phyloP scores from a whole-genome alignment of 2,329 filamentous ascomycete species.

The Phyllosticta capitalensis region DNA sequence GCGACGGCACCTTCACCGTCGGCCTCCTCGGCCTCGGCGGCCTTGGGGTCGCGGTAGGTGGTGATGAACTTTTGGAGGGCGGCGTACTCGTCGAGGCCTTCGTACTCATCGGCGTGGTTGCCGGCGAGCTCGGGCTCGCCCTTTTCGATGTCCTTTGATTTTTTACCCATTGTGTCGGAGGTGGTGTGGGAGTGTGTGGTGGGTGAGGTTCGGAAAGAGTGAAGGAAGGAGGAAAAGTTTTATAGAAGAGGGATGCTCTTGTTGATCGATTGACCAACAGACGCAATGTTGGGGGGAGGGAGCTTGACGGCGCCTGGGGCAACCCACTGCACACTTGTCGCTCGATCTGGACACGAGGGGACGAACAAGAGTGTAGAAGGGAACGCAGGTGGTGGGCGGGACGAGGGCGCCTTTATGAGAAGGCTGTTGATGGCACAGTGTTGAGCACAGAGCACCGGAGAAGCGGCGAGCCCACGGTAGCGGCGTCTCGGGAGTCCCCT shows the following conservation, averaged over 20 bases:
- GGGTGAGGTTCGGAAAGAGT: background rate
- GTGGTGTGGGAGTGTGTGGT: background rate
- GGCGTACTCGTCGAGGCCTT: conserved; percentile 53
- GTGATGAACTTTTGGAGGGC: conserved; percentile 59
- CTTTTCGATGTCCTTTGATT: conserved; percentile 8
- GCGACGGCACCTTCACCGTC: conserved; percentile 32
- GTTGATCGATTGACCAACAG: conserved; percentile 1
- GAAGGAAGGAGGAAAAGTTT: background rate
- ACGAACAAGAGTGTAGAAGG: conserved; percentile 11
- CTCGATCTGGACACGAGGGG: conserved; percentile 11
- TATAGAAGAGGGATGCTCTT: background rate
- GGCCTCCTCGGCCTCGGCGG: conserved; percentile 27
- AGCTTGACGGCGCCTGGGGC: conserved; percentile 8
- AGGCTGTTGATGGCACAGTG: conserved; percentile 1
- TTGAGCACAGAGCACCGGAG: conserved; percentile 1
- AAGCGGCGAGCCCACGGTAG: background rate
- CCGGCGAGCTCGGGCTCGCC: background rate
- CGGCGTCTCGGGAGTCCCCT: conserved; percentile 1
- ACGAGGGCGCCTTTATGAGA: conserved; percentile 5
- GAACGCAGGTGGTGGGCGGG: background rate
- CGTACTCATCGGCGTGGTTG: conserved; percentile 18
- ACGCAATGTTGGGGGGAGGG: background rate
- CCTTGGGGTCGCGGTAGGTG: conserved; percentile 53
- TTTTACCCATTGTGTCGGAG: conserved; percentile 7
- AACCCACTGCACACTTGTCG: conserved; percentile 9